These are phyloP conservation scores for Musa itinerans DNA, from an alignment of 176 grass and related monocot genomes.

Conservation along the genomic window DNA sequence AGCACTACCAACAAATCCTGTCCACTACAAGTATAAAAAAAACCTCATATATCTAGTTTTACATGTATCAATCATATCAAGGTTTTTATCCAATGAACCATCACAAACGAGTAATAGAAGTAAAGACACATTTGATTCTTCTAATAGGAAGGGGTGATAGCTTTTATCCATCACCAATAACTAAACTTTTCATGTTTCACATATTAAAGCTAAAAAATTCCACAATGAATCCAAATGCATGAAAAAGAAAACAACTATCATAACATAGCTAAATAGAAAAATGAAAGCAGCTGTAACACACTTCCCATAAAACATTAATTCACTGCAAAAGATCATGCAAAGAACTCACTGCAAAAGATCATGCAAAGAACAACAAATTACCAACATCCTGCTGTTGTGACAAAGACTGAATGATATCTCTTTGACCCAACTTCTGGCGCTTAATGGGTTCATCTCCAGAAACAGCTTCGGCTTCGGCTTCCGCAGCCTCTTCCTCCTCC, in stretches of 20 bases:
- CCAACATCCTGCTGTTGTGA: slow-evolving; percentile 50
- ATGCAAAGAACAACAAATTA: slow-evolving; percentile 54
- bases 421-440: slow-evolving; percentile 35
- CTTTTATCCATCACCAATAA: neutral
- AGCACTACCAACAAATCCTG: too few relatives aligned
- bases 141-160: too few relatives aligned
- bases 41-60: too few relatives aligned
- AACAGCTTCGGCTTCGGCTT: neutral
- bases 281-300: neutral
- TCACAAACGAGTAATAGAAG: too few relatives aligned
- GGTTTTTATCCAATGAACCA: too few relatives aligned
- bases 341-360: slow-evolving; percentile 12
- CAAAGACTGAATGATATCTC: slow-evolving; percentile 10
- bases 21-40: too few relatives aligned
- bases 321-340: slow-evolving; percentile 1
- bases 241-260: neutral
- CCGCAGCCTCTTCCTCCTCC: slow-evolving; percentile 32
- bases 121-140: too few relatives aligned
- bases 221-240: neutral
- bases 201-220: neutral
- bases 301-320: too few relatives aligned
- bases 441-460: slow-evolving; percentile 33
- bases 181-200: neutral
- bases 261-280: neutral
- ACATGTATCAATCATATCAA: too few relatives aligned